Percentiles rank a stretch among this genome's conserved stretches.
Conservation (phyloP, 768 basidiomycete species). For the Kwoniella dejecticola region DNA sequence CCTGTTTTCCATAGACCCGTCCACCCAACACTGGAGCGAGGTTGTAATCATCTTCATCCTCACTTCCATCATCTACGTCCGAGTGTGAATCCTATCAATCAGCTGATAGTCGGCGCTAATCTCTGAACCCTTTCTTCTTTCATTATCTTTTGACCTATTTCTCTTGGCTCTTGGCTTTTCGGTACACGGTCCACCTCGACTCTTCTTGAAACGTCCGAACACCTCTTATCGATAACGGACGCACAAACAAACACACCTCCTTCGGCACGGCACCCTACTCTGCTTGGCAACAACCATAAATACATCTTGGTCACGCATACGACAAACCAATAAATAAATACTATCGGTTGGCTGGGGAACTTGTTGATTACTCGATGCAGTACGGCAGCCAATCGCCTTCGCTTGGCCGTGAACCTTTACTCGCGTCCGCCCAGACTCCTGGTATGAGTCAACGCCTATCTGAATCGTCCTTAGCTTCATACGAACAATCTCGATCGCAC, state of each 20-base stretch:
- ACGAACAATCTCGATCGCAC: conserved; percentile 25
- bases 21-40: too few species aligned
- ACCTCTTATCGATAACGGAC: neutral
- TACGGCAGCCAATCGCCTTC: conserved; percentile 33
- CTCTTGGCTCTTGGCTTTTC: conserved; percentile 4
- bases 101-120: neutral
- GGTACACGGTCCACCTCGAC: neutral
- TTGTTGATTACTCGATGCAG: conserved; percentile 20
- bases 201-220: neutral
- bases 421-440: conserved; percentile 35
- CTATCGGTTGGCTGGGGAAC: neutral
- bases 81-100: neutral
- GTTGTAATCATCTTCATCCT: too few species aligned
- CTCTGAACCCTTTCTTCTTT: neutral
- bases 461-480: conserved; percentile 36
- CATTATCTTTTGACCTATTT: neutral
- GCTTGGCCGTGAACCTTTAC: conserved; percentile 35
- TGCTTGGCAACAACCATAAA: neutral
- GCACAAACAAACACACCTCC: neutral
- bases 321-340: neutral
- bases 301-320: neutral
- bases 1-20: too few species aligned
- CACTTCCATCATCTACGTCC: neutral
- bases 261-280: neutral
- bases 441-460: conserved; percentile 44